phyloP scores from a whole-genome alignment of 1,284 basidiomycete species.

The Ustilago cynodontis region DNA sequence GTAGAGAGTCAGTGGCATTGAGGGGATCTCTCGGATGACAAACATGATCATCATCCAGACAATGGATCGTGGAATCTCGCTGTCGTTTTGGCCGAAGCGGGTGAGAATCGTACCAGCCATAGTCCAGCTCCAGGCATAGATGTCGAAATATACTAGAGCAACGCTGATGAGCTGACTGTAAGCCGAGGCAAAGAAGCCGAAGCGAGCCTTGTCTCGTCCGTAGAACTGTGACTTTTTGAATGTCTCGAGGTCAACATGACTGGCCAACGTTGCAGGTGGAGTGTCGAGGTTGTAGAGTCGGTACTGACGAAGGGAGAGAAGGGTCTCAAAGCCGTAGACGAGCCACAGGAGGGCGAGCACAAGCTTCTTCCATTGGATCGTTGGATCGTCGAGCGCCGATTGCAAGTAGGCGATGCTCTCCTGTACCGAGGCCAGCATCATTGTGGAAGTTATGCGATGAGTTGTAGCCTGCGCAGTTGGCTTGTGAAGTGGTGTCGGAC shows the following conservation, averaged over 20 bases:
- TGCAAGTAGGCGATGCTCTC: constrained; percentile 36
- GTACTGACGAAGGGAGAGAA: constrained; percentile 87
- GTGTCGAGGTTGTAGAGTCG: constrained; percentile 81
- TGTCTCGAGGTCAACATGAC: constrained; percentile 79
- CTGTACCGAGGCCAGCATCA: constrained; percentile 42
- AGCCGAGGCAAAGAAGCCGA: constrained; percentile 80
- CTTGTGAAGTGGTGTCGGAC: too few relatives aligned
- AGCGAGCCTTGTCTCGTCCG: constrained; percentile 90
- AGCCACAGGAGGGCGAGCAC: constrained; percentile 81
- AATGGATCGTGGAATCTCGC: constrained; percentile 84
- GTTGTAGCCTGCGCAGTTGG: background rate
- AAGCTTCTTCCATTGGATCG: constrained; percentile 79
- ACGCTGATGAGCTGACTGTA: constrained; percentile 82
- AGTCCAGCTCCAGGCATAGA: constrained; percentile 85
- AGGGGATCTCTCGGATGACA: constrained; percentile 72
- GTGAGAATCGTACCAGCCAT: constrained; percentile 73
- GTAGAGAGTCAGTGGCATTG: constrained; percentile 79
- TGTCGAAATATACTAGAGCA: constrained; percentile 79
- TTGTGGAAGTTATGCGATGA: background rate
- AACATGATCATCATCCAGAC: constrained; percentile 74
- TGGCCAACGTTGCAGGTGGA: constrained; percentile 82
- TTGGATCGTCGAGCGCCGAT: constrained; percentile 60
- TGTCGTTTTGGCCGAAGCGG: constrained; percentile 36
- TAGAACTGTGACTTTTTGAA: constrained; percentile 92
- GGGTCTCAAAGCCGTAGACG: constrained; percentile 85